A percentile compares a stretch with the other conserved stretches of the same genome.
Conservation (phyloP, 106 monocot genomes). For the Ottelia alismoides region DNA sequence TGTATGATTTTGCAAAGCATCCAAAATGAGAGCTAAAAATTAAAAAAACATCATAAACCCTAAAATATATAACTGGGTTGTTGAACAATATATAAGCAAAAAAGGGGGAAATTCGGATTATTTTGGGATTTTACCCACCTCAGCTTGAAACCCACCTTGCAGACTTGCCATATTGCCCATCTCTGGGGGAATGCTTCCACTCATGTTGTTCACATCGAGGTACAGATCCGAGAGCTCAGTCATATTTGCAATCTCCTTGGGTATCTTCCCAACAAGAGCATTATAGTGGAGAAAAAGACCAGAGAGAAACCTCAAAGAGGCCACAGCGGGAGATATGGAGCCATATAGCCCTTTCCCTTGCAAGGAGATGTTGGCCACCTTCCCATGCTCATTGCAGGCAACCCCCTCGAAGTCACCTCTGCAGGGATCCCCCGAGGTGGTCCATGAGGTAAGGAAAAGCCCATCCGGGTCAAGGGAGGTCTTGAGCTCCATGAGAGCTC, state of each 20-base stretch:
- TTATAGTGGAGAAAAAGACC: slow-evolving; percentile 11
- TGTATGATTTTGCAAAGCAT: too few species aligned
- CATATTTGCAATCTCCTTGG: slow-evolving; percentile 42
- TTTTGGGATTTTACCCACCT: too few species aligned
- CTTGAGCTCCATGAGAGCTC: slow-evolving; percentile 47
- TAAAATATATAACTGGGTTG: too few species aligned
- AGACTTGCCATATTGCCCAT: slow-evolving; percentile 40
- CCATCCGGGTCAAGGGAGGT: slow-evolving; percentile 45
- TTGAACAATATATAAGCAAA: too few species aligned
- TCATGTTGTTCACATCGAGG: slow-evolving; percentile 52
- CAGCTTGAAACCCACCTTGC: slow-evolving; percentile 60
- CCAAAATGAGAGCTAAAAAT: too few species aligned
- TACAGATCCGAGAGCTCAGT: slow-evolving; percentile 57
- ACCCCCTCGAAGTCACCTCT: slow-evolving; percentile 46
- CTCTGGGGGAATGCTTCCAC: slow-evolving; percentile 29
- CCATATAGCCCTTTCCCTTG: slow-evolving; percentile 54
- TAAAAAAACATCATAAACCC: too few species aligned
- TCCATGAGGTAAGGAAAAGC: slow-evolving; percentile 39
- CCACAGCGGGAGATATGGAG: slow-evolving; percentile 5
- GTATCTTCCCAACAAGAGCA: slow-evolving; percentile 15
- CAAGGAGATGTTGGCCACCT: slow-evolving; percentile 59
- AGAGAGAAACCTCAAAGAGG: not conserved
- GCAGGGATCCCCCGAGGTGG: slow-evolving; percentile 37
- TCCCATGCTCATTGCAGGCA: slow-evolving; percentile 45
- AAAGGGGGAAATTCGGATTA: too few species aligned